Conservation (phyloP, 176 grass and related monocot genomes). For the Oryza longistaminata region DNA sequence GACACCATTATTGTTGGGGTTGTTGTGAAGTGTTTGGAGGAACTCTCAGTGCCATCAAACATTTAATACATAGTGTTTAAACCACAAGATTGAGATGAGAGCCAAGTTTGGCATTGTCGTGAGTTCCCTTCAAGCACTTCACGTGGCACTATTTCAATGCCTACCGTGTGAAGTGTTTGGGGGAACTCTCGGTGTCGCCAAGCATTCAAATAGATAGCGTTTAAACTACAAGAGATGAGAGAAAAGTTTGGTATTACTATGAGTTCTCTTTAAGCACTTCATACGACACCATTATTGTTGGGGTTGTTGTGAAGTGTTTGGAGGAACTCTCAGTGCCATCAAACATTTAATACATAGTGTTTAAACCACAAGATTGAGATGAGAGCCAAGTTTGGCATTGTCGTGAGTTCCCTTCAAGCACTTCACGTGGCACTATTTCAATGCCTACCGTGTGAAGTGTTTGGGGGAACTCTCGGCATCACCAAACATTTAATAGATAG, state of each 20-base stretch:
- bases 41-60: constrained; percentile 40
- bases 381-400: constrained; percentile 19
- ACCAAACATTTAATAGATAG: no score
- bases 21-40: constrained; percentile 58
- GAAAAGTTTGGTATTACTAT: constrained; percentile 5
- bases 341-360: not conserved
- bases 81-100: not conserved
- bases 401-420: constrained; percentile 38
- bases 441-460: constrained; percentile 42
- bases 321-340: constrained; percentile 44
- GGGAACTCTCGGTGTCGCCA: no score
- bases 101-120: constrained; percentile 20
- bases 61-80: not conserved
- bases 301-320: constrained; percentile 52
- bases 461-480: no score
- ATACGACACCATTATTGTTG: not conserved
- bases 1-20: no score
- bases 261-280: constrained; percentile 43
- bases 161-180: constrained; percentile 49
- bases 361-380: not conserved
- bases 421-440: not conserved
- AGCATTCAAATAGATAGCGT: no score
- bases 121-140: constrained; percentile 45
- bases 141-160: not conserved
- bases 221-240: not conserved